Evolutionary conservation across 2,329 filamentous ascomycete species (phyloP), one percentile per base, ranked within the genome.

Genomic region (Parastagonospora avenae): DNA sequence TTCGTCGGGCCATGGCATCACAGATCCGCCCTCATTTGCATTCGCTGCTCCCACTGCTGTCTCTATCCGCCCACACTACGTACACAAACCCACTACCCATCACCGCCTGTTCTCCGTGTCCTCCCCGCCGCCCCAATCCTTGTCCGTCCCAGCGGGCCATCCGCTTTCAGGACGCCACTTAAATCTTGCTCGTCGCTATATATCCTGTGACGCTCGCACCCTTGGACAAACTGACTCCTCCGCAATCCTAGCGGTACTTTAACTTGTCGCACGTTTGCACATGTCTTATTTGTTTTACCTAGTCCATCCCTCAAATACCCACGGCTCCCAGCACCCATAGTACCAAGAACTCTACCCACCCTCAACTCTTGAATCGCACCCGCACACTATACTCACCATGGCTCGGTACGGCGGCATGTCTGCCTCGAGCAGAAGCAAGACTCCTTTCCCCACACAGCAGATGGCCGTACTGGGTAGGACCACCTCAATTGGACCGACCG

Each of bases 371-470:
- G 16, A 37, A 46, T 41, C 24, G 10, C 24, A 15, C 2, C 29
- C 39, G 30, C 19, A 31, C 5, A 40, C 24, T 27, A n/a, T 4
- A 9, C 11, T 33, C 53, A 50, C 57, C 50, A 72, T 73, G 71
- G 61, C 62, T 68, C 63, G 61, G 45, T 57, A 67, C 55, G 59
- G 68, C 55, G 54, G 64, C 51, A 48, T 57, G 31, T 47, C 60
- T 61, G 58, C 68, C 63, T 52, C 63, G 40, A 46, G 59, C 54
- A 68, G 60, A 56, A 60, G 60, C 50, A 64, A 74, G 56, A 70
- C 76, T 50, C 67, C 75, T 39, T 87, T 87, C 71, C 85, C 85
- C 33, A 75, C 77, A 33, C 78, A 76, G 60, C 85, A 87, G 65
- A 77, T 87, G 62, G 81, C 80, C 50, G 72, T 84, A 19, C 70